Percentiles rank a stretch among this genome's conserved stretches.
Evolutionary conservation across 441 rosid species (phyloP).

Genomic region (Hura crepitans): DNA sequence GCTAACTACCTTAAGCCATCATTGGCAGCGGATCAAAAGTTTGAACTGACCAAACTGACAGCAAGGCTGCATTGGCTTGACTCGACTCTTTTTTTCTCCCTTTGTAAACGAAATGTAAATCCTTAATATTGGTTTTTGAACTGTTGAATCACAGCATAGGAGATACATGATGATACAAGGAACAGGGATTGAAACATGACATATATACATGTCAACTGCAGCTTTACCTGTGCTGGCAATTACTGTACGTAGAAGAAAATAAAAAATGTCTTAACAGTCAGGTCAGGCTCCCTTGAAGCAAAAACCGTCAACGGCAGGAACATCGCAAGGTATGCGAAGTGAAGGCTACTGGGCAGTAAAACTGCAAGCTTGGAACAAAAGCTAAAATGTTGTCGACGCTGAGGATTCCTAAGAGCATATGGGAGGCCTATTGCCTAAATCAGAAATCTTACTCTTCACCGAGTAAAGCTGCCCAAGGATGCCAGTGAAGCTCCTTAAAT

Average conservation of each 20-base stretch:
- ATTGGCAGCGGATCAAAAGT: too few species aligned
- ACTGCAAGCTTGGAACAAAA: not conserved
- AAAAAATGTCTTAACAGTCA: not conserved
- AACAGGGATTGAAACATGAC: not conserved
- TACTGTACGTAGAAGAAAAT: not conserved
- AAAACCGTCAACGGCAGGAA: not conserved
- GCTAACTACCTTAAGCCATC: too few species aligned
- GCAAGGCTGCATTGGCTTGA: too few species aligned
- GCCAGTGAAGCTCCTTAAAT: conserved; percentile 8
- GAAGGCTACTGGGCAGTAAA: not conserved
- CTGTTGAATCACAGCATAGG: too few species aligned
- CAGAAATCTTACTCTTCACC: not conserved
- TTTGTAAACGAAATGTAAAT: too few species aligned
- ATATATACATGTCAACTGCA: not conserved
- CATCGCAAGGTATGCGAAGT: not conserved
- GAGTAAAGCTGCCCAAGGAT: conserved; percentile 1
- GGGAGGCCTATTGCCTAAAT: not conserved
- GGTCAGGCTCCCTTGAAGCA: not conserved
- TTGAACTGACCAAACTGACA: too few species aligned
- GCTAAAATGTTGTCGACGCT: not conserved
- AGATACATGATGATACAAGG: not conserved
- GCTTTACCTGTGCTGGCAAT: not conserved
- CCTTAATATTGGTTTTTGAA: too few species aligned
- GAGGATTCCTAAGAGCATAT: not conserved
- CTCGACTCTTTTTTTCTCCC: too few species aligned